Percentiles rank a stretch among this genome's conserved stretches.
Conservation (phyloP, 129 eudicot genomes). For the Chrysanthemum seticuspe region DNA sequence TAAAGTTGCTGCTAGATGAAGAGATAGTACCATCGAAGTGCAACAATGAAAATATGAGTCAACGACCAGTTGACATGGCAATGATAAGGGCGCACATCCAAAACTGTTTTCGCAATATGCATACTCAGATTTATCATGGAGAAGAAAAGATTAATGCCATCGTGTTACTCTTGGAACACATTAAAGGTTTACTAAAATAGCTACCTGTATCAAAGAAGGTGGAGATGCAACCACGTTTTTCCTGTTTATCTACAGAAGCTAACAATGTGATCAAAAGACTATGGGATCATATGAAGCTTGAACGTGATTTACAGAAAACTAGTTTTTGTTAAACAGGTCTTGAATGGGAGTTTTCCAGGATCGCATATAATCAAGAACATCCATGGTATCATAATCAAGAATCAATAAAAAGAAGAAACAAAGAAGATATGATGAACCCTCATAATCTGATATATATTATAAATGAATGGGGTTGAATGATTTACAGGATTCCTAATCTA, state of each 20-base stretch:
- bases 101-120: background rate
- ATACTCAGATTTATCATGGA: background rate
- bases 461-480: too few relatives aligned
- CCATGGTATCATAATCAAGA: too few relatives aligned
- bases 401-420: too few relatives aligned
- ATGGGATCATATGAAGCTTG: background rate
- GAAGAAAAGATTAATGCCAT: background rate
- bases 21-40: background rate
- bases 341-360: too few relatives aligned
- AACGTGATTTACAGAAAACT: background rate
- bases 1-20: too few relatives aligned
- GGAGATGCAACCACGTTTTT: background rate
- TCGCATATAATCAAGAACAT: too few relatives aligned
- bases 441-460: too few relatives aligned
- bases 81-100: background rate
- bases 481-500: too few relatives aligned
- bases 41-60: background rate
- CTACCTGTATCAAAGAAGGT: background rate
- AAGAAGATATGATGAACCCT: too few relatives aligned
- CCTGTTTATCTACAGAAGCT: conserved; percentile 1
- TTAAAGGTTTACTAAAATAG: background rate
- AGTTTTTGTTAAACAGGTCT: too few relatives aligned
- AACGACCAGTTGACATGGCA: too few relatives aligned
- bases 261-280: background rate
- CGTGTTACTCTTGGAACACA: background rate